Conservation (phyloP, 139 green algal genomes). For the Volvox reticuliferus region DNA sequence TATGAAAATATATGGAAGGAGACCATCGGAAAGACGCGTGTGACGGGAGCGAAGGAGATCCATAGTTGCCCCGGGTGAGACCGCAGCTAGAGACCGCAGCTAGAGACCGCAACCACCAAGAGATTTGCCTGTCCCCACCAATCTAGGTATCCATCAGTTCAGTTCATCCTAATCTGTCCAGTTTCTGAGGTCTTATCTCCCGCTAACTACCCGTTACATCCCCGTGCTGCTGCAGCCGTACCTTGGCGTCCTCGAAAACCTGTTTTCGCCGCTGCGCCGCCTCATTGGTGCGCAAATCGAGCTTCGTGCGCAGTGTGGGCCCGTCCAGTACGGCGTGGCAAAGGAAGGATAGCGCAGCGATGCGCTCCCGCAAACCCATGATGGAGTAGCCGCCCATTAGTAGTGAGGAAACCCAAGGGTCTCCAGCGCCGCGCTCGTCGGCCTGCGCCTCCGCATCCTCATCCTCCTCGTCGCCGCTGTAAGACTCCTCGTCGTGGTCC, state of each 20-base stretch:
- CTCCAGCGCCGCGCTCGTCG: slow-evolving; percentile 48
- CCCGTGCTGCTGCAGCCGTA: background rate
- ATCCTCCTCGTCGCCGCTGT: slow-evolving; percentile 46
- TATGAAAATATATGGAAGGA: no score
- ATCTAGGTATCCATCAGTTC: no score
- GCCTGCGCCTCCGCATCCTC: slow-evolving; percentile 50
- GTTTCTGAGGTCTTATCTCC: background rate
- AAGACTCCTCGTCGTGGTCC: slow-evolving; percentile 27
- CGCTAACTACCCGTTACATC: background rate
- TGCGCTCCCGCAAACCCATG: slow-evolving; percentile 69
- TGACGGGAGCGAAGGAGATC: no score
- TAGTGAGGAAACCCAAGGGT: slow-evolving; percentile 32
- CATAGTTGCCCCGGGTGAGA: no score
- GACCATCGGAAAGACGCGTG: no score
- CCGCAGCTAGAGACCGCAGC: no score
- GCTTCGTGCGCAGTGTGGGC: slow-evolving; percentile 62
- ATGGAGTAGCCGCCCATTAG: slow-evolving; percentile 69
- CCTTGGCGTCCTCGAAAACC: slow-evolving; percentile 74
- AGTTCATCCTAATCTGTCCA: no score
- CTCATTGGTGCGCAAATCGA: slow-evolving; percentile 78
- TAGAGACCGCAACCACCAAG: no score
- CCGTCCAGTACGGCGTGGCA: slow-evolving; percentile 67
- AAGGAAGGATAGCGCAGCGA: slow-evolving; percentile 76
- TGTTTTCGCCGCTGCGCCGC: slow-evolving; percentile 60
- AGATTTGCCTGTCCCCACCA: no score